Base-by-base conservation (phyloP, 2,329 filamentous ascomycete species). In the Periconia macrospinosa region DNA sequence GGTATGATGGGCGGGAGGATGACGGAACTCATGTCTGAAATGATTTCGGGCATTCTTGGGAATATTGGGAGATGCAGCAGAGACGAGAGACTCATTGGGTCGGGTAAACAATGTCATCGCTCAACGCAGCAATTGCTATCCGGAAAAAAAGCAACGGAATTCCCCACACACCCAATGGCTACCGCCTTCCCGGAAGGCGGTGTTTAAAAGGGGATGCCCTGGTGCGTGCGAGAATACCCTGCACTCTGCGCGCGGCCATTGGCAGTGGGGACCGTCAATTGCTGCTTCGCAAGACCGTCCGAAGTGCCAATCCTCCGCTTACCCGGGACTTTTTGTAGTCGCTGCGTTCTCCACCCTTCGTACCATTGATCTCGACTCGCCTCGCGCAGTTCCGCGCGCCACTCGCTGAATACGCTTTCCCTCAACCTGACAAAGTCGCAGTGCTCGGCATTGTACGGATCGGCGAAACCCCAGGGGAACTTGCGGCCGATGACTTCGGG, bases 401-500 rank as follows among this genome's bases (percentile, higher is more conserved):
- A 99, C 69, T 97, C 93, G 60, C 81, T 86, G 74, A 99, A 99
- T 30, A 99, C 90, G 8, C 89, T 87, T 55, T 97, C 92, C 76
- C 94, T 94, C 62, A 99, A 83, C 57, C 88, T 88, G 52, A 89
- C 81, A 73, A 97, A 99, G 75, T 99, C 94, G 76, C 94, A 99
- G 77, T 99, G 94, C 64, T 90, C 85, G 30, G 87, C 82, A 67
- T 97, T 88, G 78, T 94, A 92, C 0, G 94, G 94, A 69, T 97
- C 91, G 5, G 94, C 94, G 64, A 97, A 95, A 7, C 94, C 94
- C 94, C 94, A 99, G 0, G 94, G 90, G 72, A 97, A 99, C 60
- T 88, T 87, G 55, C 94, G 89, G 44, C 94, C 94, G 55, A 96
- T 78, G 15, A 90, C 80, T 30, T 83, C 84, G 9, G 88, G 87